Conservation (phyloP, 768 basidiomycete genomes). For the Panus rudis region DNA sequence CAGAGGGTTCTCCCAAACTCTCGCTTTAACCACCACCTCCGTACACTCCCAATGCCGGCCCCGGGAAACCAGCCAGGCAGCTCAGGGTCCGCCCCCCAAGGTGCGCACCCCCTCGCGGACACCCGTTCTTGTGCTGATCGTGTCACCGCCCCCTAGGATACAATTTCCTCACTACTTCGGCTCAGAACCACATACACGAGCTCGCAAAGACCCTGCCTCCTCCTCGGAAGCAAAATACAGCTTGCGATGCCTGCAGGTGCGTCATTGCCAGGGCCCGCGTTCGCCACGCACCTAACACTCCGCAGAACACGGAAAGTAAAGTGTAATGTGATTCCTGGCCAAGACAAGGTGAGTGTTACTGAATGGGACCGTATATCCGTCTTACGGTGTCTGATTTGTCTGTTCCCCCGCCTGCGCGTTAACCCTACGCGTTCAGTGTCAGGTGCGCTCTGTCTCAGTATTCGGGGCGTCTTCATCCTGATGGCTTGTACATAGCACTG, state of each 20-base stretch:
- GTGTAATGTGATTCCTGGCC: slow-evolving; percentile 74
- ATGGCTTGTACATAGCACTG: slow-evolving; percentile 54
- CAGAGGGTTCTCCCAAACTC: neutral
- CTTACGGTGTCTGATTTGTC: too few species aligned
- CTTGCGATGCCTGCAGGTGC: slow-evolving; percentile 88
- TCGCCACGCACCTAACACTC: slow-evolving; percentile 9
- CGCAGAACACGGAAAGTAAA: slow-evolving; percentile 70
- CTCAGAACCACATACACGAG: slow-evolving; percentile 80
- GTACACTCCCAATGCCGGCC: neutral
- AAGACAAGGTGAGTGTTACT: too few species aligned
- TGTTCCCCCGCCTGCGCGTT: too few species aligned
- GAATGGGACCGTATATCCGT: too few species aligned
- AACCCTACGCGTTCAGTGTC: too few species aligned
- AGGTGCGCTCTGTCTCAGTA: slow-evolving; percentile 37
- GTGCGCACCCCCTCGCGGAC: slow-evolving; percentile 7
- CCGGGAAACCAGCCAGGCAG: slow-evolving; percentile 1
- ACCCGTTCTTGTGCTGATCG: slow-evolving; percentile 13
- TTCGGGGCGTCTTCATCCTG: slow-evolving; percentile 5
- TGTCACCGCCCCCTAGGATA: slow-evolving; percentile 40
- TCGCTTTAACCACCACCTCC: neutral
- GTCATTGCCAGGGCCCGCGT: slow-evolving; percentile 13
- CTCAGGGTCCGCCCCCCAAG: slow-evolving; percentile 6
- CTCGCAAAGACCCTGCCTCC: slow-evolving; percentile 74
- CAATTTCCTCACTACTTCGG: slow-evolving; percentile 53
- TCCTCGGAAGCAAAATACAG: slow-evolving; percentile 89